Evolutionary conservation across 805 yeast species (phyloP), one percentile per base, ranked within the genome.

Genomic region (Scheffersomyces stipitis): DNA sequence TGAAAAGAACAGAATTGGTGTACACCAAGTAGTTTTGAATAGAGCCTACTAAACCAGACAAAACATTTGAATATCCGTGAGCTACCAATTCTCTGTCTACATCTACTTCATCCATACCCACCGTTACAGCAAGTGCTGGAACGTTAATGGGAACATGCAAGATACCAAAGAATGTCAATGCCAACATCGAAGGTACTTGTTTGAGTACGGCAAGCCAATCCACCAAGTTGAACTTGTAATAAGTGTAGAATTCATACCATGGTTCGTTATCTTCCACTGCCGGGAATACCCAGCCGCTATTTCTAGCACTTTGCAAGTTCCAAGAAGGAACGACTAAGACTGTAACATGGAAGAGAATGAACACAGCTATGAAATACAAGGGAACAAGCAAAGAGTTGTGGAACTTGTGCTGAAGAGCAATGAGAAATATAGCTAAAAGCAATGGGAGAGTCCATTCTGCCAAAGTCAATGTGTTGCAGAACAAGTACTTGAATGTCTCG

Each of bases 91-190:
- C 99, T 40, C 90, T 74, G 60, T 93, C 96, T 28, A 93, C 96
- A 56, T 90, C 95, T 47, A 86, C 78, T 38, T 82, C 81, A 59
- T 86, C 93, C 75, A 86, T 83, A 3, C 87, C 86, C 1, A 87
- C 76, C 4, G 96, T 84, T 13, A 90, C 93, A 0, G 98, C 97
- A 31, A 93, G 71, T 0, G 99, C 98, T 1, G 99, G 99, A 10
- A 93, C 97, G 57, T 93, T 93, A 42, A 93, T 93, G 3, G 99
- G 99, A 8, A 93, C 99, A 52, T 93, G 99, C 37, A 93, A 66
- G 27, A 93, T 84, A 9, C 99, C 99, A 54, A 93, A 93, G 56
- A 93, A 93, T 0, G 98, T 90, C 45, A 93, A 69, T 0, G 99
- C 99, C 37, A 91, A 64, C 96, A 93, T 93, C 2, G 95, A 84